Percentiles rank a stretch among this genome's conserved stretches.
Conservation (phyloP, 164 flowering plant genomes). For the Vitis amurensis region DNA sequence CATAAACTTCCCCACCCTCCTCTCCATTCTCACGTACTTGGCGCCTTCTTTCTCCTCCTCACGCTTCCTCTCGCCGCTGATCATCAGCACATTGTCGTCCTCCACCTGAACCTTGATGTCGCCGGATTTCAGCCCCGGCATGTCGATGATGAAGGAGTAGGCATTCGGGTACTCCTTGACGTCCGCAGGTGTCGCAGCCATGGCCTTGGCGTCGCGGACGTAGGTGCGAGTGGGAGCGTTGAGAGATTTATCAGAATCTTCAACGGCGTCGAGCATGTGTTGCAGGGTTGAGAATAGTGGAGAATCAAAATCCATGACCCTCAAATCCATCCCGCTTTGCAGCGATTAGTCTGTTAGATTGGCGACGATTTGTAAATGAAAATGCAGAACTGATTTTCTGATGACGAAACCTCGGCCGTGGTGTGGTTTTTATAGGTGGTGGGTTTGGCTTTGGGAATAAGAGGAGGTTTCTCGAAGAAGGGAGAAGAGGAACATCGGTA, state of each 20-base stretch:
- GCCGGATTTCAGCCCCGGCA: conserved; percentile 37
- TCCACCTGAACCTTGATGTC: conserved; percentile 41
- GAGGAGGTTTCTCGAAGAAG: no score
- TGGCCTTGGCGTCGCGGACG: conserved; percentile 63
- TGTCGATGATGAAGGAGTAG: conserved; percentile 32
- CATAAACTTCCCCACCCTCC: conserved; percentile 62
- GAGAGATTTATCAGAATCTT: neutral
- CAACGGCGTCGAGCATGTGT: no score
- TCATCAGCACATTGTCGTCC: conserved; percentile 37
- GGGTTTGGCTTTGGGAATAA: no score
- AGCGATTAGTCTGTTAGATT: no score
- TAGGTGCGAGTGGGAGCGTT: conserved; percentile 42
- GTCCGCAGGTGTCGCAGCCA: conserved; percentile 15
- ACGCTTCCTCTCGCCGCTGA: conserved; percentile 37
- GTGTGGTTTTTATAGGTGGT: no score
- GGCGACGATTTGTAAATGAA: no score
- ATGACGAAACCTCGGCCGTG: no score
- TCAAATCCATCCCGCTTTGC: no score
- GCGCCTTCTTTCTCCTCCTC: conserved; percentile 49
- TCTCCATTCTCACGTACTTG: conserved; percentile 62
- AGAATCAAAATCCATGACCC: no score
- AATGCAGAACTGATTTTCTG: no score
- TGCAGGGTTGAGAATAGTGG: no score
- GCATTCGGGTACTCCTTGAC: conserved; percentile 28
- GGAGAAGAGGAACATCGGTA: no score